Evolutionary conservation across 179 eudicot genomes (phyloP).

Genomic region (Vitellaria paradoxa): DNA sequence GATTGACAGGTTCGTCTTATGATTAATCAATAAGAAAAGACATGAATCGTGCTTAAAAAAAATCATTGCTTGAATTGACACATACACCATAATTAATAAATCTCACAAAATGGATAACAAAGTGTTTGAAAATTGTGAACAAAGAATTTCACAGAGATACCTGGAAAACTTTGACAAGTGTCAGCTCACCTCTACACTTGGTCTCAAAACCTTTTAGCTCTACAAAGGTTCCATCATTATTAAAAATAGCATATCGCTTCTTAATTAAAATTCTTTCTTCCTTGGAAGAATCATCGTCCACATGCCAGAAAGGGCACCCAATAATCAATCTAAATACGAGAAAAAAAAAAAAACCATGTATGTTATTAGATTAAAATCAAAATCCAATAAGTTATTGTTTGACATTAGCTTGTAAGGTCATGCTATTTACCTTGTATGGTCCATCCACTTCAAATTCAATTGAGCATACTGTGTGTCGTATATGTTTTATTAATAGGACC

Average conservation of each 20-base stretch:
- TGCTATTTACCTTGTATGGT: too few relatives aligned
- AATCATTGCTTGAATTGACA: background rate
- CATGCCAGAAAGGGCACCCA: constrained; percentile 22
- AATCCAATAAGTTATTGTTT: too few relatives aligned
- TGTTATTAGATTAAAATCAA: too few relatives aligned
- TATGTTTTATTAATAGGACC: constrained; percentile 57
- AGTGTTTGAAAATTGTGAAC: too few relatives aligned
- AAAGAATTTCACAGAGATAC: constrained; percentile 46
- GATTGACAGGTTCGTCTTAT: too few relatives aligned
- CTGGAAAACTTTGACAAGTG: constrained; percentile 99
- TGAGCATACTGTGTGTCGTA: too few relatives aligned
- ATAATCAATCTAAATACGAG: background rate
- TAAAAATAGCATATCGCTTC: constrained; percentile 97
- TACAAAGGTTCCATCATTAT: constrained; percentile 97
- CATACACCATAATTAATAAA: too few relatives aligned
- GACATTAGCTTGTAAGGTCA: too few relatives aligned
- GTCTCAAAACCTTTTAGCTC: constrained; percentile 99
- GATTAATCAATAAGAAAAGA: background rate
- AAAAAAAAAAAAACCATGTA: background rate
- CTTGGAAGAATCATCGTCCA: constrained; percentile 98
- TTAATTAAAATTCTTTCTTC: constrained; percentile 96
- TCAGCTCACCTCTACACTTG: constrained; percentile 99
- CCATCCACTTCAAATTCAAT: too few relatives aligned
- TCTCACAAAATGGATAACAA: too few relatives aligned
- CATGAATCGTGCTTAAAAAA: background rate